These are phyloP conservation scores for Diphasiastrum complanatum DNA, from an alignment of 83 land plant species.

Conservation along the genomic window DNA sequence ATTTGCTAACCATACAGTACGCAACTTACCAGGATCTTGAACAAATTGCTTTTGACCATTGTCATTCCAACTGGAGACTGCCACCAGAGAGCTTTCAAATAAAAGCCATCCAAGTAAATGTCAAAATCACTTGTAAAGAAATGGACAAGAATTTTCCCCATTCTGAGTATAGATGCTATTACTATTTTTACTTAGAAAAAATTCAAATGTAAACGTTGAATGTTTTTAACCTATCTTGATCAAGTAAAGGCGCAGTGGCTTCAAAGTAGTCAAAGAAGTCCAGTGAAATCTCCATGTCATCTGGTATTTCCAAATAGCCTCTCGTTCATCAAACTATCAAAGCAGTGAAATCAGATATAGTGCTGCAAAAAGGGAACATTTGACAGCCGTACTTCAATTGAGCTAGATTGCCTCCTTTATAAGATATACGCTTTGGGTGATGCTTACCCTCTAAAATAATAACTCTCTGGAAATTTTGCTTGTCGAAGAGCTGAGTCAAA, in stretches of 20 bases:
- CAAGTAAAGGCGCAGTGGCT: constrained; percentile 74
- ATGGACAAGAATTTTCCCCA: constrained; percentile 1
- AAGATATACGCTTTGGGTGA: not conserved
- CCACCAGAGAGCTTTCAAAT: constrained; percentile 66
- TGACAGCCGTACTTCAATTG: too few species aligned
- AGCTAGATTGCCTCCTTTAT: not conserved
- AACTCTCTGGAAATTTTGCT: constrained; percentile 66
- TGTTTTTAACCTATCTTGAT: constrained; percentile 85
- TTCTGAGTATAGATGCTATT: too few species aligned
- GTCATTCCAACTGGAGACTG: constrained; percentile 99
- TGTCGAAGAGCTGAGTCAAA: constrained; percentile 65
- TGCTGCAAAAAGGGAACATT: too few species aligned
- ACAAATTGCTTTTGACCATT: constrained; percentile 98
- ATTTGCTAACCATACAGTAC: too few species aligned
- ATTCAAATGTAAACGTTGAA: too few species aligned
- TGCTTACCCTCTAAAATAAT: constrained; percentile 87
- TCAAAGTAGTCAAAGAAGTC: constrained; percentile 98
- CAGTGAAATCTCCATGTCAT: constrained; percentile 98
- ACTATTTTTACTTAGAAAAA: too few species aligned
- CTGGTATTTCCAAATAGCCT: constrained; percentile 50
- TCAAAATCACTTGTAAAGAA: not conserved
- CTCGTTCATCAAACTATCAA: too few species aligned
- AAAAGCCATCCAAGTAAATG: too few species aligned
- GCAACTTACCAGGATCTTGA: constrained; percentile 80
- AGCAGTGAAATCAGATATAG: too few species aligned